Conservation (phyloP, 306 rosid genomes). For the Carpinus viminea region DNA sequence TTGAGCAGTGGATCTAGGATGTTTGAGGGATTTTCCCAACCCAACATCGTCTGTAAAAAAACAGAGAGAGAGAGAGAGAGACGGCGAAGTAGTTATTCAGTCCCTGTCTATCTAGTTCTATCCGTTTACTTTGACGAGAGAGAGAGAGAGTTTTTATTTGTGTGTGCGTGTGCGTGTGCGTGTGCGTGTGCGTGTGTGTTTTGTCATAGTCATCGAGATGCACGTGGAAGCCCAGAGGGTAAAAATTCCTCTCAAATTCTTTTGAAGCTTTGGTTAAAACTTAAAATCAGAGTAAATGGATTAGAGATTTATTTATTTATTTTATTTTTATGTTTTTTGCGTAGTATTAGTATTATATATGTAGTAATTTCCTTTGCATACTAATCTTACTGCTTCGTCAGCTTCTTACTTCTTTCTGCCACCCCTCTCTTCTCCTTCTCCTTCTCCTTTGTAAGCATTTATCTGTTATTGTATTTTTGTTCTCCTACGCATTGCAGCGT, state of each 20-base stretch:
- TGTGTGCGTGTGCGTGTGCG: conserved; percentile 17
- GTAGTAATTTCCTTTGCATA: conserved; percentile 35
- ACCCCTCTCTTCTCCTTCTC: conserved; percentile 21
- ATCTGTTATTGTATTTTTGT: conserved; percentile 28
- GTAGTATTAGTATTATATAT: neutral
- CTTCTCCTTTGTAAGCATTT: conserved; percentile 44
- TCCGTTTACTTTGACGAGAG: conserved; percentile 29
- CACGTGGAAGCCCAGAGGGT: conserved; percentile 58
- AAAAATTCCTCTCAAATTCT: conserved; percentile 35
- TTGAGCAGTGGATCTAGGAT: conserved; percentile 38
- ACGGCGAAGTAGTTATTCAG: neutral
- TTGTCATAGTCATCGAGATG: conserved; percentile 54
- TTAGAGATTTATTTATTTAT: neutral
- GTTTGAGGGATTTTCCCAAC: conserved; percentile 17
- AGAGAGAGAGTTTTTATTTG: conserved; percentile 16
- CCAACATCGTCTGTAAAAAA: conserved; percentile 6
- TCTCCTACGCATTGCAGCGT: conserved; percentile 24
- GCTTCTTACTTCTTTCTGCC: conserved; percentile 47
- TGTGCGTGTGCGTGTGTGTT: conserved; percentile 24
- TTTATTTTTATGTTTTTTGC: no score
- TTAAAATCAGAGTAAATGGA: conserved; percentile 27
- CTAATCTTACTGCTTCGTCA: conserved; percentile 56
- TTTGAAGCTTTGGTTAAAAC: conserved; percentile 28
- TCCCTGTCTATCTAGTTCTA: neutral
- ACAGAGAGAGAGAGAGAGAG: neutral